Conservation (phyloP, 176 grass and related monocot species). For the Musa acuminata region DNA sequence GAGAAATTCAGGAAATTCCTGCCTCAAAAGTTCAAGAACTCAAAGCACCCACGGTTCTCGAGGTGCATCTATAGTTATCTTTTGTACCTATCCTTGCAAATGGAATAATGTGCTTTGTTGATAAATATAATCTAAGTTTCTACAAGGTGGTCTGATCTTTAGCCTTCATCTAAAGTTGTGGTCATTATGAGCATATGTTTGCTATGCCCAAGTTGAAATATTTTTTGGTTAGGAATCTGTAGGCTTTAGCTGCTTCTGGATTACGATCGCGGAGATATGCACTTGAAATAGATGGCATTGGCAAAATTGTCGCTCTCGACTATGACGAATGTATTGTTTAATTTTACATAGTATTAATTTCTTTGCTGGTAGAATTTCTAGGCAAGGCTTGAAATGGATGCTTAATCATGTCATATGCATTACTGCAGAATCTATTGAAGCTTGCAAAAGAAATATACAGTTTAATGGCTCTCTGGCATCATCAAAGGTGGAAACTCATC, state of each 20-base stretch:
- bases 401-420: background rate
- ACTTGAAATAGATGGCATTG: constrained; percentile 51
- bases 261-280: constrained; percentile 43
- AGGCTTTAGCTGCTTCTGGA: constrained; percentile 52
- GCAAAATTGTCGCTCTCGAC: constrained; percentile 35
- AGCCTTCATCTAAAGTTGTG: background rate
- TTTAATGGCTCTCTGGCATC: constrained; percentile 13
- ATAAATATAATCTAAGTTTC: background rate
- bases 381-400: constrained; percentile 9
- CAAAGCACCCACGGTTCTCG: constrained; percentile 43
- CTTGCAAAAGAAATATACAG: constrained; percentile 44
- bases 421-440: constrained; percentile 40
- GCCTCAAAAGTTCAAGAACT: constrained; percentile 4
- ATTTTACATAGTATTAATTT: constrained; percentile 9
- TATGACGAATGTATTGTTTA: constrained; percentile 32
- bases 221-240: constrained; percentile 11
- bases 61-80: constrained; percentile 19
- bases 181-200: no score
- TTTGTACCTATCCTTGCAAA: background rate
- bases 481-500: background rate
- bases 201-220: background rate
- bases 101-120: no score
- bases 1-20: background rate
- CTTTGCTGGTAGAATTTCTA: background rate
- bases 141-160: background rate